Evolutionary conservation across 78 protist genomes (phyloP), one percentile per base, ranked within the genome.

Genomic region (Dictyostelium firmibasis): DNA sequence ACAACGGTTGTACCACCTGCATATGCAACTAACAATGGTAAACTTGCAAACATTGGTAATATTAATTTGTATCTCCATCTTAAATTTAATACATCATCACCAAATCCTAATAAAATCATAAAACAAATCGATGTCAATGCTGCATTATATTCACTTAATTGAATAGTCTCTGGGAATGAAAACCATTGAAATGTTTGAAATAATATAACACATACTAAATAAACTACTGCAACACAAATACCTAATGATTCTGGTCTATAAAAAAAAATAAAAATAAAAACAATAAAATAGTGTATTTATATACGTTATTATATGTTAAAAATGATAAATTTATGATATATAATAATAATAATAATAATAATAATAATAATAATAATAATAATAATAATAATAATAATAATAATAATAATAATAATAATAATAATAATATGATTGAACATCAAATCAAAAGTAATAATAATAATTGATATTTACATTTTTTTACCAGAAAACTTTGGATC

Each of bases 71-170:
- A 88, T 41, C 97, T 77, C 97, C 97, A 96, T 27, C 97, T 16
- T 27, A 99, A 95, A 74, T 98, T 98, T 10, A 99, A 96, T 23
- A 99, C 99, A 64, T 99, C 99, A 91, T 99, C 99, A 7, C 98
- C 99, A 47, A 99, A 99, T 79, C 99, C 99, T n/a, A 99, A 95
- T 69, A 99, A 92, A 33, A 97, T 69, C 98, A 97, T 98, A 81
- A 97, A 95, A 43, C 97, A 81, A 89, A 98, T 97, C 6, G 97
- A 75, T 14, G 96, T 70, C 27, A 98, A 85, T 9, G 98, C 99
- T 8, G 98, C 97, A 84, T 98, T 96, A 75, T 95, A 97, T 88
- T 91, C 96, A 11, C 85, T 96, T 3, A 96, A 84, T 81, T 84
- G 82, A 70, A 84, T 53, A 9, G 81, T 83, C 3, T 77, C 84